These are phyloP conservation scores for Leccinellum rugosiceps DNA, from an alignment of 768 basidiomycete species.

Conservation along the genomic window DNA sequence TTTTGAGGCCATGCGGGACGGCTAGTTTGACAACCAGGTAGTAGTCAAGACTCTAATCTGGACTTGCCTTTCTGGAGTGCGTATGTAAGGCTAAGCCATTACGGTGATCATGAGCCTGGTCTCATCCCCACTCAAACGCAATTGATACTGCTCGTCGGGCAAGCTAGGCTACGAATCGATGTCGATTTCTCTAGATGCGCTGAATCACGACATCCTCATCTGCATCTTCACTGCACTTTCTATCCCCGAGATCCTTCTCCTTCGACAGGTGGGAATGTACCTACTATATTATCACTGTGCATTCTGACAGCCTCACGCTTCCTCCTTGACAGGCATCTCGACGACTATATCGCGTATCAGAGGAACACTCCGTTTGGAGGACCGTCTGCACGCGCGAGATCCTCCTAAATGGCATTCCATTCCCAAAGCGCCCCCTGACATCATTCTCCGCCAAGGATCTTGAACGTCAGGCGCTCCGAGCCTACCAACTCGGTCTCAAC, in stretches of 20 bases:
- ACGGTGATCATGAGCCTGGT: no score
- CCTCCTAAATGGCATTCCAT: slow-evolving; percentile 47
- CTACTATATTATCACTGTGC: neutral
- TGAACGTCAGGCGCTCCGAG: slow-evolving; percentile 41
- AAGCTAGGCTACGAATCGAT: slow-evolving; percentile 8
- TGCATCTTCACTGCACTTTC: slow-evolving; percentile 33
- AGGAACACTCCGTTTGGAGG: slow-evolving; percentile 54
- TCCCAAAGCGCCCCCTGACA: slow-evolving; percentile 37
- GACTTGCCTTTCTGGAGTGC: slow-evolving; percentile 18
- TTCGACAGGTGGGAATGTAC: slow-evolving; percentile 39
- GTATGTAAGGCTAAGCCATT: no score
- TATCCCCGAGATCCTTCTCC: slow-evolving; percentile 40
- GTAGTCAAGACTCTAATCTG: neutral
- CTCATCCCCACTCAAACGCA: neutral
- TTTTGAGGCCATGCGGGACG: slow-evolving; percentile 38
- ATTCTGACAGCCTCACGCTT: neutral
- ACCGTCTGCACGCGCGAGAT: slow-evolving; percentile 46
- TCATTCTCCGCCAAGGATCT: slow-evolving; percentile 42
- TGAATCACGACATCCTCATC: slow-evolving; percentile 40
- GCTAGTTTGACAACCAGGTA: neutral
- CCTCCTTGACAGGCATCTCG: slow-evolving; percentile 45
- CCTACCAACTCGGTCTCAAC: slow-evolving; percentile 45
- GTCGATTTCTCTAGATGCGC: slow-evolving; percentile 17
- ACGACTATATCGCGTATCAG: slow-evolving; percentile 43
- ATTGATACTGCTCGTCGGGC: neutral